Evolutionary conservation across 805 yeast species (phyloP), one percentile per base, ranked within the genome.

Genomic region (Barnettozyma sp.): DNA sequence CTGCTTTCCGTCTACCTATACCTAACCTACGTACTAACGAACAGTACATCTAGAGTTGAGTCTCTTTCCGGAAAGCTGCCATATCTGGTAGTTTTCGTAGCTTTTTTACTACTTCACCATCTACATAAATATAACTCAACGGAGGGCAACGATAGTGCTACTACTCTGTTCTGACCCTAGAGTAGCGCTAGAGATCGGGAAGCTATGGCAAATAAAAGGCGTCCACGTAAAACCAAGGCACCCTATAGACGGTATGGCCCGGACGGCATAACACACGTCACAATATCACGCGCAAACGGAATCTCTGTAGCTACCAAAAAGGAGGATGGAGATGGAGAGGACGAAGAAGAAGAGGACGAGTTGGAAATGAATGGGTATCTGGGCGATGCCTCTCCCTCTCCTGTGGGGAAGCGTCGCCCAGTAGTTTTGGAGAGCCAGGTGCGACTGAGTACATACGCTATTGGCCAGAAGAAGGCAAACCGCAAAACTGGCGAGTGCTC

Each of bases 181-280:
- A n/a, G n/a, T n/a, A n/a, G n/a, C n/a, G n/a, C n/a, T n/a, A n/a
- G n/a, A n/a, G n/a, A n/a, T n/a, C n/a, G 5, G 15, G 4, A 4
- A 10, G 16, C 12, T 14, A 27, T 87, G 79, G 96, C 87, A 22
- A 87, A 87, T 60, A 87, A 86, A 59, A 63, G 88, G 52, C 71
- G 97, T 56, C 87, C 95, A 9, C 82, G 81, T 66, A 82, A 87
- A 67, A 66, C 71, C 31, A 77, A 79, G 43, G 86, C 87, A 38
- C 87, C 88, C 6, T 87, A 83, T 60, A 70, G 77, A 58, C 72
- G 79, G 57, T 85, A 84, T 56, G 86, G 73, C 7, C 75, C 71
- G 8, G 66, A 65, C 7, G 52, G 44, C 7, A 50, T 51, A 9
- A 44, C 48, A 28, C 76, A 75, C 47, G 31, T 37, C 7, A 35